Evolutionary conservation across 225 moss, liverwort and hornwort species (phyloP), one percentile per base, ranked within the genome.

Genomic region (Takakia lepidozioides): DNA sequence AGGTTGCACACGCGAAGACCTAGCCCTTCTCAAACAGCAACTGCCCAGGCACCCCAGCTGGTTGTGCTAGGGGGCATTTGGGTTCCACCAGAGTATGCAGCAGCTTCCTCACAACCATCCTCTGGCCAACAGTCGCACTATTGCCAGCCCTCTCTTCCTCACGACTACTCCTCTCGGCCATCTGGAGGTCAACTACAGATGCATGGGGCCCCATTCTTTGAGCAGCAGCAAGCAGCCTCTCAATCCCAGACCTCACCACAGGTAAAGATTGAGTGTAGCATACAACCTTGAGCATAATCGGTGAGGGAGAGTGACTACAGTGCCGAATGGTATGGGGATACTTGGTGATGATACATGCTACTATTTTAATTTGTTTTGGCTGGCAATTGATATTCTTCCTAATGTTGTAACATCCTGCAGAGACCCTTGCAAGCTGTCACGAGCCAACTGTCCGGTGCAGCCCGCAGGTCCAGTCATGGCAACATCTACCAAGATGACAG

Each of bases 41-140:
- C 60, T 19, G 67, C 54, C 27, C 76, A 72, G 32, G 55, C 68
- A 0, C 74, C 78, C 13, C 93, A 95, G 59, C 51, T 95, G 64
- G 77, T 95, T 10, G 82, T 95, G n/a, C 56, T 95, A 43, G 90
- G 93, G 40, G 71, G 90, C 44, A 80, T 95, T 42, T 95, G 93
- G 93, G 80, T 90, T 54, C 90, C 90, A 2, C 77, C 90, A 2
- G 82, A 88, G 25, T 86, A 76, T 40, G 72, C 74, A 29, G 58
- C 61, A 17, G 49, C 78, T 1, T 52, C 35, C 21, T 49, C 21
- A 58, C 8, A 67, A 51, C 43, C 64, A 70, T 35, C 66, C 57
- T 5, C 74, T 43, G 65, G 58, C 27, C 77, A 69, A 48, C 57
- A 57, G 3, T 32, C 68, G 16, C 79, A 67, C 17, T 84, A 74